A percentile compares a stretch with the other conserved stretches of the same genome.
These are phyloP conservation scores for Andalucia godoyi DNA, from an alignment of 78 protist genomes.

Conservation along the genomic window DNA sequence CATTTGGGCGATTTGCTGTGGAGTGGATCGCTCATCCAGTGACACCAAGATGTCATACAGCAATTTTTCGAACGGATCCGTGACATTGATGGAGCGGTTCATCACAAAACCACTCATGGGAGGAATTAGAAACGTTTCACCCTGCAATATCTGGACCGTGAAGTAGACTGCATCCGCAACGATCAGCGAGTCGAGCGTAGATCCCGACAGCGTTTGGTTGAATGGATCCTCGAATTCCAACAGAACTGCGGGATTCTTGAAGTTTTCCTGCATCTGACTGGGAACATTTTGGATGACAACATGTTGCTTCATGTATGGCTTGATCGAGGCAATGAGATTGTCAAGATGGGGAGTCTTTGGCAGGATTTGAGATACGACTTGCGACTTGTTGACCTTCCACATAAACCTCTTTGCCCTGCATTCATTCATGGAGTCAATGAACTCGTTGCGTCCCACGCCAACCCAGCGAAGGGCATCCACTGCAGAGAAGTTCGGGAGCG, in stretches of 20 bases:
- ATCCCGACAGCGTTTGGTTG: too few species aligned
- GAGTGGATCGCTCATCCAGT: constrained; percentile 69
- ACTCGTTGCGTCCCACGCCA: constrained; percentile 64
- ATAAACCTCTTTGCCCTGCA: constrained; percentile 9
- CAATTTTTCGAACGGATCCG: constrained; percentile 69
- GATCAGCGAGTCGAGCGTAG: constrained; percentile 9
- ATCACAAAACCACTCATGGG: constrained; percentile 83
- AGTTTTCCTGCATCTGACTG: too few species aligned
- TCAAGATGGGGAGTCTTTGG: too few species aligned
- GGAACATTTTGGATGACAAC: too few species aligned
- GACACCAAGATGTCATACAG: constrained; percentile 82
- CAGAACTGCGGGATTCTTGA: too few species aligned
- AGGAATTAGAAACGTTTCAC: constrained; percentile 49
- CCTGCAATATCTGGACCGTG: constrained; percentile 18
- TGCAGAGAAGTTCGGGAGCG: constrained; percentile 76
- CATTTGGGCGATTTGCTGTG: constrained; percentile 50
- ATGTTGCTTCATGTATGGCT: too few species aligned
- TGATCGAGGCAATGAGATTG: too few species aligned
- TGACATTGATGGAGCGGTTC: constrained; percentile 71
- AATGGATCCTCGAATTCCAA: too few species aligned
- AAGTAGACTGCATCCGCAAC: constrained; percentile 3
- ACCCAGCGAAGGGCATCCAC: constrained; percentile 34
- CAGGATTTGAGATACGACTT: too few species aligned
- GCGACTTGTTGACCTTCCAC: background rate
- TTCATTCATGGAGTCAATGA: constrained; percentile 33